Base-by-base conservation (phyloP, 2,329 filamentous ascomycete genomes). In the Trichoderma citrinoviride region DNA sequence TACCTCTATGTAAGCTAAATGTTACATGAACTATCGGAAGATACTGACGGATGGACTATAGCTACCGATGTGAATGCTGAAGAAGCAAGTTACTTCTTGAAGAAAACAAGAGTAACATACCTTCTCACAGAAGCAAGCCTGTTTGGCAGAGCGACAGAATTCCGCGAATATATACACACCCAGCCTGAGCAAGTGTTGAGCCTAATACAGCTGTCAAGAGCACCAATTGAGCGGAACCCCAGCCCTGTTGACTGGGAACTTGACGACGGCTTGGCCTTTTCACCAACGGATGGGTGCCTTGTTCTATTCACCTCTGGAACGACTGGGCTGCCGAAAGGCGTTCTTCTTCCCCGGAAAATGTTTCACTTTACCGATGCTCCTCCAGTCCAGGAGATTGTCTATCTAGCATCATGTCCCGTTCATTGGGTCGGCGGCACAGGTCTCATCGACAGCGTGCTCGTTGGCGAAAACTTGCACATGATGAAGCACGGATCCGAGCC, bases 301-400 rank as follows among this genome's bases (percentile, higher is more conserved):
- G 90, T 82, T 46, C 72, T 82, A 21, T 82, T 82, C 69, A 83
- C 80, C 12, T 82, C 79, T 66, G 81, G 81, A 10, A 83, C 80
- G 15, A 82, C 80, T 0, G 79, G 79, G 5, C 68, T 76, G 0
- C 79, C 81, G 3, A 83, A 83, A 68, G 80, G 76, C 66, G 90
- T 92, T 1, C 82, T 91, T 25, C 79, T 97, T 68, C 67, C 67
- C 7, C 49, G 57, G 14, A 43, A 37, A 15, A 54, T 54, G 52
- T 54, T 54, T 14, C 52, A 54, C 15, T 54, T 54, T 37, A 41
- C 52, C 37, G 52, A 37, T 23, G 52, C 33, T 17, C 52, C 33
- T 41, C 33, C 52, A 41, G 4, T 33, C 3, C 52, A 54, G 14
- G 52, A 54, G 33, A 33, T 54, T 37, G 52, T 54, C 19, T 54